These are phyloP conservation scores for Cardiosporidium cionae DNA, from an alignment of 169 alveolate species.

Conservation along the genomic window DNA sequence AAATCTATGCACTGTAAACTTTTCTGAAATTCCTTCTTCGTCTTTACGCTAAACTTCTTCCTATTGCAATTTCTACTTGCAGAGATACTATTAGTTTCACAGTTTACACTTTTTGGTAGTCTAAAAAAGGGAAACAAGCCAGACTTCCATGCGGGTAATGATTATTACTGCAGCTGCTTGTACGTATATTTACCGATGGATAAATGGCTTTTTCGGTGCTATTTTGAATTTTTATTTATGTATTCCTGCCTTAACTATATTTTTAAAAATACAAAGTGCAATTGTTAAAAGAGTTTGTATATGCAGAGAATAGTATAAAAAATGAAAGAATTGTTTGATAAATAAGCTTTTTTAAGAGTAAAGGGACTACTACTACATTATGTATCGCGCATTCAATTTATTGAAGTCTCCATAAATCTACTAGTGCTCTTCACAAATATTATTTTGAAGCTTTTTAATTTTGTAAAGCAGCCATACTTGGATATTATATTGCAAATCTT, in stretches of 20 bases:
- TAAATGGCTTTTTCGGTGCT: background rate
- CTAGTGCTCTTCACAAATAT: background rate
- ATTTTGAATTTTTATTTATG: background rate
- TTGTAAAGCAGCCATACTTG: background rate
- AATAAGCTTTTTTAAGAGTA: background rate
- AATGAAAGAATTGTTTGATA: background rate
- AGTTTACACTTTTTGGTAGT: slow-evolving; percentile 3
- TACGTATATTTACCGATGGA: background rate
- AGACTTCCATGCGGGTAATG: slow-evolving; percentile 12
- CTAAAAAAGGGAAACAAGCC: slow-evolving; percentile 9
- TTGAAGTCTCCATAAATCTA: too few relatives aligned
- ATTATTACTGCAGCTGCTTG: background rate
- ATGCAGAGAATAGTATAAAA: background rate
- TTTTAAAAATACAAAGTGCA: background rate
- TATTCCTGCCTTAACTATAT: background rate
- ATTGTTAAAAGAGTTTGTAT: background rate
- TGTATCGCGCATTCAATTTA: too few relatives aligned
- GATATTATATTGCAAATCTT: background rate
- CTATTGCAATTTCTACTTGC: background rate
- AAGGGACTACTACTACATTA: too few relatives aligned
- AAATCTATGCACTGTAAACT: too few relatives aligned
- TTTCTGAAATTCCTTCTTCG: too few relatives aligned
- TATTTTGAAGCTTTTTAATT: background rate
- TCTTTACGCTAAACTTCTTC: too few relatives aligned
- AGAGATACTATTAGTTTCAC: slow-evolving; percentile 13